phyloP scores from a whole-genome alignment of 2,329 filamentous ascomycete genomes.

The Arthrobotrys conoides region DNA sequence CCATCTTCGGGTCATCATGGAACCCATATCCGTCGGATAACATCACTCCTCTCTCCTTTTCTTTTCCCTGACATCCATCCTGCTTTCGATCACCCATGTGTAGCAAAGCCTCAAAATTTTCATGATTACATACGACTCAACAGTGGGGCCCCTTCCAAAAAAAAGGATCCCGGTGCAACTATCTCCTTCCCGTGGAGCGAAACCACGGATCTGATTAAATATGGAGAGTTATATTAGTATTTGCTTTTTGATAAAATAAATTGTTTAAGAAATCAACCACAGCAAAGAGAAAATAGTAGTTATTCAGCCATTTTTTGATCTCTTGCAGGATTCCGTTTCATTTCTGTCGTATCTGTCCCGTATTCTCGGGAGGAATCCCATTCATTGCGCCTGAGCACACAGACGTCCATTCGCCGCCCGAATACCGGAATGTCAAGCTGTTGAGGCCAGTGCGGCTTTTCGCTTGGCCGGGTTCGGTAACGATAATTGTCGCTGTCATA shows the following conservation, averaged over 20 bases:
- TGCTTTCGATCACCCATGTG: neutral
- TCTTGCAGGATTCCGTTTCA: neutral
- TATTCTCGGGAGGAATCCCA: conserved; percentile 13
- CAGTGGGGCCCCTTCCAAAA: conserved; percentile 6
- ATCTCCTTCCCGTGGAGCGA: conserved; percentile 5
- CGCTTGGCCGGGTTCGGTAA: conserved; percentile 17
- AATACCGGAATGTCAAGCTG: conserved; percentile 12
- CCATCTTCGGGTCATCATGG: conserved; percentile 25
- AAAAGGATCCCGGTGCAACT: conserved; percentile 5
- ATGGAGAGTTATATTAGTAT: conserved; percentile 1
- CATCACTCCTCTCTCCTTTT: neutral
- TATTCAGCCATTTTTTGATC: neutral
- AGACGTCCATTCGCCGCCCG: conserved; percentile 17
- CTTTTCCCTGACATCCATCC: neutral
- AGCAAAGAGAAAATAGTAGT: too few species aligned
- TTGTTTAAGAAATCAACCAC: conserved; percentile 13
- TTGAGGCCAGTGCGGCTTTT: conserved; percentile 26
- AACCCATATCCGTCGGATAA: conserved; percentile 13
- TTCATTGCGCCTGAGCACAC: neutral
- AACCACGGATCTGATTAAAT: conserved; percentile 24
- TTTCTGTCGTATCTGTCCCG: conserved; percentile 7
- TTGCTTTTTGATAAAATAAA: conserved; percentile 18
- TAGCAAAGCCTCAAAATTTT: neutral
- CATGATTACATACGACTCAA: conserved; percentile 7
- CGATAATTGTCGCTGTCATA: neutral